Conservation (phyloP, 495 filamentous ascomycete genomes). For the Xylaria cubensis region DNA sequence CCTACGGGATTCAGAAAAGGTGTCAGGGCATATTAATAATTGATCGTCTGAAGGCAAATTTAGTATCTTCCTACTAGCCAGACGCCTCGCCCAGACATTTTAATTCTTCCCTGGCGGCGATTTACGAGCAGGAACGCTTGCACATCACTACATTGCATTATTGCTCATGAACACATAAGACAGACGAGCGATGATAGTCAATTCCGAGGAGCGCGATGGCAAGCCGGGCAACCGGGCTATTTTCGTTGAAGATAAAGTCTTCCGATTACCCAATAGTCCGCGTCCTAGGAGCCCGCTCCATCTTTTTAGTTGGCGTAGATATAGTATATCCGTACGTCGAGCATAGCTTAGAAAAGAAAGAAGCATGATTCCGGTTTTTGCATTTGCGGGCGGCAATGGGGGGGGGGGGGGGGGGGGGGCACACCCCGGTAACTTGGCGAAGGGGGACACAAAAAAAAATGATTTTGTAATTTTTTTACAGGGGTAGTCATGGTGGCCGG, state of each 20-base stretch:
- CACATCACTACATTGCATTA: background rate
- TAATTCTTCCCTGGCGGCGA: background rate
- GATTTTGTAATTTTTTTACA: too few relatives aligned
- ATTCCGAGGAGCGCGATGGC: background rate
- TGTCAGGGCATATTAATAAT: background rate
- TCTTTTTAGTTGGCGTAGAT: background rate
- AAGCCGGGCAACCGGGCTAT: background rate
- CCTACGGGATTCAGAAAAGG: background rate
- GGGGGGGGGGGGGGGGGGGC: too few relatives aligned
- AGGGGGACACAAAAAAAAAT: too few relatives aligned
- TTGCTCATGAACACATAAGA: background rate
- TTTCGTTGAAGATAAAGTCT: background rate
- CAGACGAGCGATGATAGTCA: background rate
- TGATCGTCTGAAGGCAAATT: background rate
- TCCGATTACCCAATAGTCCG: background rate
- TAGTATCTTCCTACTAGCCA: background rate
- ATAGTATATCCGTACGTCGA: background rate
- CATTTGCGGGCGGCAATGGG: slow-evolving; percentile 2
- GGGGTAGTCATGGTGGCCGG: too few relatives aligned
- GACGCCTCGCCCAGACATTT: background rate
- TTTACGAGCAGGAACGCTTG: background rate
- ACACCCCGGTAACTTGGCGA: too few relatives aligned
- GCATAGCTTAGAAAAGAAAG: background rate
- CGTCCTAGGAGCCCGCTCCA: background rate
- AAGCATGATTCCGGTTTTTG: background rate